These are phyloP conservation scores for Dendrothele bispora DNA, from an alignment of 768 basidiomycete species.

Conservation along the genomic window DNA sequence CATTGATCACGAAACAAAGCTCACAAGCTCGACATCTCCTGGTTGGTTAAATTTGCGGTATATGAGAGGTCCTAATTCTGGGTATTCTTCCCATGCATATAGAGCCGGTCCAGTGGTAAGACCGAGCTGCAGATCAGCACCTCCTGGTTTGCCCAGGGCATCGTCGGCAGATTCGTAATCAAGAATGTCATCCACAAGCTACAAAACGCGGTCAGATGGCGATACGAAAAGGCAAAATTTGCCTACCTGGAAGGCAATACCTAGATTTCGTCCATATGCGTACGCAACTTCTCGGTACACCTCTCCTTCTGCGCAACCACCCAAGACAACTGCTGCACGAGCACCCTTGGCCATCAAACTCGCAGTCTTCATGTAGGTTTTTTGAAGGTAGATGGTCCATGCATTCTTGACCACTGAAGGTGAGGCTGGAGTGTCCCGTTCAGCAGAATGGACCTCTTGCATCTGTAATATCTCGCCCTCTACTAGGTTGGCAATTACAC, in stretches of 20 bases:
- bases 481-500: constrained; percentile 85
- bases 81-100: constrained; percentile 93
- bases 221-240: not conserved
- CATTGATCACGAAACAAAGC: constrained; percentile 15
- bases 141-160: constrained; percentile 88
- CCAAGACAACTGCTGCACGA: constrained; percentile 83
- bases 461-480: constrained; percentile 94
- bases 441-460: constrained; percentile 48
- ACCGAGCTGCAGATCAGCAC: constrained; percentile 80
- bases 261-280: constrained; percentile 90
- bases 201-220: constrained; percentile 2
- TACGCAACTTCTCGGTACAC: constrained; percentile 94
- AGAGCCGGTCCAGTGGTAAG: constrained; percentile 92
- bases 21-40: constrained; percentile 86
- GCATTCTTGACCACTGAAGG: constrained; percentile 34
- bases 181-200: constrained; percentile 95
- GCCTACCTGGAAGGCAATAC: constrained; percentile 91
- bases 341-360: constrained; percentile 92
- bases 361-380: constrained; percentile 94
- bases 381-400: constrained; percentile 85
- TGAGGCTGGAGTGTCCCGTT: constrained; percentile 18
- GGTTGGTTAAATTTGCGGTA: constrained; percentile 74
- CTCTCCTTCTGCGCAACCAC: constrained; percentile 82
- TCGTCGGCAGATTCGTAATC: constrained; percentile 83
- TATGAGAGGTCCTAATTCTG: constrained; percentile 86